These are phyloP conservation scores for Geoglossum glabrum DNA, from an alignment of 495 filamentous ascomycete species.

Conservation along the genomic window DNA sequence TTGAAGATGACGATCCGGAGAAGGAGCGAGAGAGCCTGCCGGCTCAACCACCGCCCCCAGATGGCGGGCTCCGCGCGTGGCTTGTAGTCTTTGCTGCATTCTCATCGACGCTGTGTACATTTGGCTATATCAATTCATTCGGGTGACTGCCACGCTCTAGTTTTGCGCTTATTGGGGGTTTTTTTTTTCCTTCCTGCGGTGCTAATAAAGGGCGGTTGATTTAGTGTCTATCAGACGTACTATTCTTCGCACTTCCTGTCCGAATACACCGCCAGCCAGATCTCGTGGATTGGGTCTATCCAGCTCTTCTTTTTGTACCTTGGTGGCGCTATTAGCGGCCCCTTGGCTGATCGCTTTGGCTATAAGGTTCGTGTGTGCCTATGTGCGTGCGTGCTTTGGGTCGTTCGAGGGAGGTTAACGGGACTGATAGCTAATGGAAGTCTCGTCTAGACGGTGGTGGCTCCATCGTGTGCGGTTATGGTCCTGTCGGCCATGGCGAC, in stretches of 20 bases:
- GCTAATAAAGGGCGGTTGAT: background rate
- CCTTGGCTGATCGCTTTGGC: slow-evolving; percentile 32
- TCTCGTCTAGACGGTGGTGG: slow-evolving; percentile 16
- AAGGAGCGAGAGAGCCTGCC: background rate
- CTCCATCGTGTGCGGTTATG: slow-evolving; percentile 14
- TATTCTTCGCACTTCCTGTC: slow-evolving; percentile 31
- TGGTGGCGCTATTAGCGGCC: slow-evolving; percentile 25
- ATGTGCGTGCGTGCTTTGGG: too few species aligned
- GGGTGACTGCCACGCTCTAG: slow-evolving; percentile 11
- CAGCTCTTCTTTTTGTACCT: slow-evolving; percentile 27
- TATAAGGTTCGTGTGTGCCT: slow-evolving; percentile 17
- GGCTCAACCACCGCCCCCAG: slow-evolving; percentile 7
- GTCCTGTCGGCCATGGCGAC: slow-evolving; percentile 34
- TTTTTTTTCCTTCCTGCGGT: background rate
- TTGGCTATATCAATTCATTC: slow-evolving; percentile 44
- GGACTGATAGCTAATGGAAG: too few species aligned
- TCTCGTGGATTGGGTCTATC: slow-evolving; percentile 43
- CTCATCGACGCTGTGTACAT: slow-evolving; percentile 25
- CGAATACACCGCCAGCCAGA: slow-evolving; percentile 24
- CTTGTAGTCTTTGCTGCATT: slow-evolving; percentile 12
- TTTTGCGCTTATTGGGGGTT: background rate
- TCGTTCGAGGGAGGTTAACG: too few species aligned
- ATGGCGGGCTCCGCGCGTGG: slow-evolving; percentile 20
- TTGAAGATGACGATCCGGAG: background rate
- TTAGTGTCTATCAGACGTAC: slow-evolving; percentile 36